phyloP scores from a whole-genome alignment of 139 green algal genomes.

The Gonium pectorale region DNA sequence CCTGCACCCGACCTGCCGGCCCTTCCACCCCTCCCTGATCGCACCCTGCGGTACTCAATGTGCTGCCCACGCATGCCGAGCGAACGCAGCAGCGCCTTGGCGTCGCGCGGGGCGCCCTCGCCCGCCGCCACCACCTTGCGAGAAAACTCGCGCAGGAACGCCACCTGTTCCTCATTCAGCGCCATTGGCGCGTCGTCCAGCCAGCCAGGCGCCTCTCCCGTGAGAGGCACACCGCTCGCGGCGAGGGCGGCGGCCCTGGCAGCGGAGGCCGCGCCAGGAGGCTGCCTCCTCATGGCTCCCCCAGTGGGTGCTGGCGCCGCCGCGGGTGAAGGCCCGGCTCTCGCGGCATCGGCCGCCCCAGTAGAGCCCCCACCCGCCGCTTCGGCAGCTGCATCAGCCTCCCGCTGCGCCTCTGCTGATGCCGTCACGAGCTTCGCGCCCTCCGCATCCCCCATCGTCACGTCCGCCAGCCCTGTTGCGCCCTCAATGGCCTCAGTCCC shows the following conservation, averaged over 20 bases:
- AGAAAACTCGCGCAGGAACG: constrained; percentile 9
- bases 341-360: not conserved
- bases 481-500: too few relatives aligned
- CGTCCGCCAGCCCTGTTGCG: too few relatives aligned
- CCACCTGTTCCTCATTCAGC: not conserved
- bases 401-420: too few relatives aligned
- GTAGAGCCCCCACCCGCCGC: not conserved
- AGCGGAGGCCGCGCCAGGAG: not conserved
- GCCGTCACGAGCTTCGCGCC: too few relatives aligned
- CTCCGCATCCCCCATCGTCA: too few relatives aligned
- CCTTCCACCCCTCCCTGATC: not conserved
- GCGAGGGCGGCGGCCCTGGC: not conserved
- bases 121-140: not conserved
- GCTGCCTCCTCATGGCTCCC: too few relatives aligned
- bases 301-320: too few relatives aligned
- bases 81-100: constrained; percentile 11
- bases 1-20: too few relatives aligned
- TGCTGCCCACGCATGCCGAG: not conserved
- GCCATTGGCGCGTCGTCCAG: not conserved
- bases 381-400: not conserved
- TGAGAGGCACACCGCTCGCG: not conserved
- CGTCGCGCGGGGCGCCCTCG: constrained; percentile 8
- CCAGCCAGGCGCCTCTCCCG: constrained; percentile 11
- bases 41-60: constrained; percentile 34
- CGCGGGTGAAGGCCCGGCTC: too few relatives aligned